Evolutionary conservation across 306 rosid genomes (phyloP), one percentile per base, ranked within the genome.

Genomic region (Canavalia gladiata): DNA sequence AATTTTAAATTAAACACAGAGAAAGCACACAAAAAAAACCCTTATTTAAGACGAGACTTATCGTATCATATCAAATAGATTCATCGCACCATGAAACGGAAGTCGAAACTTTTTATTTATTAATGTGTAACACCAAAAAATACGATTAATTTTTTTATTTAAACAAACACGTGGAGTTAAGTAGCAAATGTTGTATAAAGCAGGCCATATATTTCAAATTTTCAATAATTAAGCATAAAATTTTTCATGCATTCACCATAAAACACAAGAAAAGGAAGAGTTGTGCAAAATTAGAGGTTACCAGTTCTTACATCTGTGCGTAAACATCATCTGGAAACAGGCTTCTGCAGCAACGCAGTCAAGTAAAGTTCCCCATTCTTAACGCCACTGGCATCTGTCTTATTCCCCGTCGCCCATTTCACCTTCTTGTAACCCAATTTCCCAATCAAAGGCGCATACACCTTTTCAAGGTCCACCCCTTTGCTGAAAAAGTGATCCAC

Each of bases 271-370:
- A 18, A 18, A 18, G 25, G 25, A 18, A 18, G 25, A 18, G 25
- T 18, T 18, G 39, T 35, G 39, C 4, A 4, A 35, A 37, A 37
- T 37, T 37, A 37, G 41, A 37, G 41, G 4, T 37, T 37, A 37
- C 2, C 2, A 34, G 72, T 7, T 42, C 28, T 70, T 82, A 85
- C 86, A 87, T 66, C 71, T 33, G 54, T 51, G 56, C 33, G 25
- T 58, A 13, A 18, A 34, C 57, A 78, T 89, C 93, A 95, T 86
- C 86, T 89, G n/a, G 92, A 87, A 13, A 84, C 54, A 50, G 99
- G 98, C 87, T 95, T 95, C 78, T 93, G 99, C 83, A 95, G 68
- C 79, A 95, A 87, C 0, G 94, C 98, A 25, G 99, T 90, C 90
- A 95, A 87, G 87, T 81, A 95, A 77, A 93, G 86, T 80, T 95